These are phyloP conservation scores for Conticribra guillardii DNA, from an alignment of 108 stramenopile species.

Conservation along the genomic window DNA sequence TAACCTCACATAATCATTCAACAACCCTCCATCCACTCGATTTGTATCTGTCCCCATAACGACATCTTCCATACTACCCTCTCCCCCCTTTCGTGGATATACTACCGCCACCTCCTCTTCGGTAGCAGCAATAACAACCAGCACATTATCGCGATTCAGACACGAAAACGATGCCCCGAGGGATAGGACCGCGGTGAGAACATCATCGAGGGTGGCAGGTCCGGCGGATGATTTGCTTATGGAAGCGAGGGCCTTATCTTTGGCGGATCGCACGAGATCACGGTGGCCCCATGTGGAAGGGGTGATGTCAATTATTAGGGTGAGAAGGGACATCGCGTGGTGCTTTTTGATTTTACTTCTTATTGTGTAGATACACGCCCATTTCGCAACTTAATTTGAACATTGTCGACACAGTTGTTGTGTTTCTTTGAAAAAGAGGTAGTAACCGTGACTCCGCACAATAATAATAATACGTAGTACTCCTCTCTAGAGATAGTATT, in stretches of 20 bases:
- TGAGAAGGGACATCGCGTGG: slow-evolving; percentile 53
- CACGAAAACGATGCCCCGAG: slow-evolving; percentile 58
- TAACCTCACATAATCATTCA: slow-evolving; percentile 58
- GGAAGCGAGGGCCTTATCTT: slow-evolving; percentile 58
- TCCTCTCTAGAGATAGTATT: too few relatives aligned
- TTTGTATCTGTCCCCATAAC: slow-evolving; percentile 46
- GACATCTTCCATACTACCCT: slow-evolving; percentile 49
- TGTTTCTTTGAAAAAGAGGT: too few relatives aligned
- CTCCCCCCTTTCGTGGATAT: slow-evolving; percentile 75
- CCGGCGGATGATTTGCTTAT: slow-evolving; percentile 69
- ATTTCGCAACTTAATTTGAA: too few relatives aligned
- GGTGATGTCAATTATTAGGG: slow-evolving; percentile 75
- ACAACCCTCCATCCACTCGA: slow-evolving; percentile 57
- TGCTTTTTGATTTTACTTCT: too few relatives aligned
- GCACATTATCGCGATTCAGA: slow-evolving; percentile 65
- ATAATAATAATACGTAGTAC: too few relatives aligned
- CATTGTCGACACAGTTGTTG: too few relatives aligned
- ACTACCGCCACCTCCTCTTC: slow-evolving; percentile 68
- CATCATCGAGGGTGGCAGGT: slow-evolving; percentile 76
- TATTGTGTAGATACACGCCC: too few relatives aligned
- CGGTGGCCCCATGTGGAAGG: slow-evolving; percentile 82
- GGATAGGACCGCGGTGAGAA: slow-evolving; percentile 60
- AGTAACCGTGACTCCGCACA: too few relatives aligned
- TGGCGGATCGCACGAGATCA: slow-evolving; percentile 50
- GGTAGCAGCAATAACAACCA: slow-evolving; percentile 79